A percentile compares a stretch with the other conserved stretches of the same genome.
These are phyloP conservation scores for Dactylellina haptotyla DNA, from an alignment of 2,329 filamentous ascomycete species.

Conservation along the genomic window DNA sequence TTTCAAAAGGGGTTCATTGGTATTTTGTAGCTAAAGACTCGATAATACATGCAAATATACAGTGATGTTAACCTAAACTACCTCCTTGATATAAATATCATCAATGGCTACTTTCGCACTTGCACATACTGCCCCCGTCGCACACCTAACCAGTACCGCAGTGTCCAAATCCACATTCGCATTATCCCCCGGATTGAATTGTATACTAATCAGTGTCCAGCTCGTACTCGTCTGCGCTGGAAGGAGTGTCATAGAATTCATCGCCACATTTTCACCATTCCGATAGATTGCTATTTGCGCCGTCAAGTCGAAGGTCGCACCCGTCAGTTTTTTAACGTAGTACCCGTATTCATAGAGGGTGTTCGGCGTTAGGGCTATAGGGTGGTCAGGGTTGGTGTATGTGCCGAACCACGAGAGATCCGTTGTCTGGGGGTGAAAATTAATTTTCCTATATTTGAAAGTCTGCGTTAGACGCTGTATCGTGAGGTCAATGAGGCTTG, in stretches of 20 bases:
- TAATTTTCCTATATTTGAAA: slow-evolving; percentile 1
- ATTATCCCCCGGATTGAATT: slow-evolving; percentile 22
- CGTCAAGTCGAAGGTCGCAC: slow-evolving; percentile 14
- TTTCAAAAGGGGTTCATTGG: too few species aligned
- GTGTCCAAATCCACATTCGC: slow-evolving; percentile 21
- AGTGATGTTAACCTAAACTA: background rate
- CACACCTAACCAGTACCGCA: slow-evolving; percentile 18
- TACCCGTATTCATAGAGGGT: slow-evolving; percentile 23
- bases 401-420: slow-evolving; percentile 21
- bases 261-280: slow-evolving; percentile 19
- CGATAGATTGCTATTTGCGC: slow-evolving; percentile 25
- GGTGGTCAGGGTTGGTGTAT: slow-evolving; percentile 10
- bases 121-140: background rate
- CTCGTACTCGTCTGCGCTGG: slow-evolving; percentile 11
- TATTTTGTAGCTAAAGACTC: too few species aligned
- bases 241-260: slow-evolving; percentile 5
- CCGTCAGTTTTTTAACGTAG: slow-evolving; percentile 14
- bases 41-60: too few species aligned
- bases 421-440: slow-evolving; percentile 9
- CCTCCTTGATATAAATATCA: slow-evolving; percentile 13
- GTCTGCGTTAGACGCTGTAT: background rate
- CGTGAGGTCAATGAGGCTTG: too few species aligned
- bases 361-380: slow-evolving; percentile 3
- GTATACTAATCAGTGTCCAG: slow-evolving; percentile 20
- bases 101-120: slow-evolving; percentile 20